Base-by-base conservation (phyloP, 1,284 basidiomycete genomes). In the Rhodotorula sp. region DNA sequence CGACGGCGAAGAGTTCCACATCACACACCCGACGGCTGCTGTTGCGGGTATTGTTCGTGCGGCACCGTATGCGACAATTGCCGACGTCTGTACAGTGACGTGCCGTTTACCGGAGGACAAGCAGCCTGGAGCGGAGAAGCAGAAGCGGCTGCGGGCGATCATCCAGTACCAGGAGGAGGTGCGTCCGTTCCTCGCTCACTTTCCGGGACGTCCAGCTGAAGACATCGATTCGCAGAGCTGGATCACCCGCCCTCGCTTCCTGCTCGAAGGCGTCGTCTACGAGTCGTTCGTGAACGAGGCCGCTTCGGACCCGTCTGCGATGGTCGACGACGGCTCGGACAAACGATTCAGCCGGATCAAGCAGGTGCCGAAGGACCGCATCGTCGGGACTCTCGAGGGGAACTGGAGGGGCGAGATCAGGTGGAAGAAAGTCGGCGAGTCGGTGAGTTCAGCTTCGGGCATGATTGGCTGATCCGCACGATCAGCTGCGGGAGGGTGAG, bases 91-190 rank as follows among this genome's bases (percentile, higher is more conserved):
- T 3, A 87, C 90, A 72, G 87, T 98, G 77, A 95, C 91, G 27
- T 44, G 24, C 36, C 64, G 6, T 2, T 24, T 15, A 57, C 48
- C 46, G 24, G 39, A 22, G 34, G 89, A 89, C 10, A 87, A 87
- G 10, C 84, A 84, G 69, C 83, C 85, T 27, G 85, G 11, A 70
- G 64, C 59, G n/a, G 72, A 56, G 29, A 52, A 36, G 24, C 57
- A 84, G 49, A 79, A 78, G 66, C 85, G 85, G 76, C 86, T 92
- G 76, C 85, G 94, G 64, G 85, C 91, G 11, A 85, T 99, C 68
- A 86, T 96, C 67, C 92, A 95, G 77, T 98, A 96, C 83, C 94
- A 94, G 82, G 95, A 99, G 78, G 94, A 99, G 87, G 90, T 91
- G 71, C 59, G 87, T 7, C 20, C 13, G 53, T 2, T 24, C 8